Evolutionary conservation across 169 alveolate species (phyloP).

Genomic region (Eimeria zaria): DNA sequence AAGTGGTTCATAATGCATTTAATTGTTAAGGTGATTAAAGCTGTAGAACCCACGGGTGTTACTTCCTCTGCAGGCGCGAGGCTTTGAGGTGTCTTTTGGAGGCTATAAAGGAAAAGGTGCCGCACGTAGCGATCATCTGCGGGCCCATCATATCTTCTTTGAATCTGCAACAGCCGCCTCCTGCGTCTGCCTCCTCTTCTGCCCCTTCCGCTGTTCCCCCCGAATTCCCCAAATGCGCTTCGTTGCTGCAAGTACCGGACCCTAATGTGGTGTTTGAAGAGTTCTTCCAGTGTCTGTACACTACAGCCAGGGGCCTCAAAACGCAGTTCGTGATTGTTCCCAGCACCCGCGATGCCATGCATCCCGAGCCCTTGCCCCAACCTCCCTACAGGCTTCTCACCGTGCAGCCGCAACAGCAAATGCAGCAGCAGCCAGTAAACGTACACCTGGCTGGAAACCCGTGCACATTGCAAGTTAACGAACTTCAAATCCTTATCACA

Average conservation of each 20-base stretch:
- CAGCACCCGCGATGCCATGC: conserved; percentile 77
- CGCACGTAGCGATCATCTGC: conserved; percentile 69
- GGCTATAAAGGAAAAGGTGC: conserved; percentile 72
- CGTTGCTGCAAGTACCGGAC: conserved; percentile 57
- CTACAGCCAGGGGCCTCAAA: conserved; percentile 49
- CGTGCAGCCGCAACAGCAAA: conserved; percentile 68
- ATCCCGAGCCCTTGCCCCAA: conserved; percentile 82
- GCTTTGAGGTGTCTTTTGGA: conserved; percentile 50
- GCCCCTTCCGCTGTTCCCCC: conserved; percentile 23
- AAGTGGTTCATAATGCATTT: not conserved
- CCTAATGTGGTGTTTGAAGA: conserved; percentile 6
- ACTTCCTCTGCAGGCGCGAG: conserved; percentile 65
- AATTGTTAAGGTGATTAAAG: not conserved
- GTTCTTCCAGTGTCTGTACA: conserved; percentile 67
- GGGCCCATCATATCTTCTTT: conserved; percentile 79
- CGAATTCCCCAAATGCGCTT: conserved; percentile 53
- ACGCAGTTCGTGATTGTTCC: conserved; percentile 66
- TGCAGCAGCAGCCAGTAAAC: conserved; percentile 12
- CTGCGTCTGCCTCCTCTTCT: conserved; percentile 34
- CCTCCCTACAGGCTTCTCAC: conserved; percentile 52
- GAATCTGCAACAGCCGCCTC: conserved; percentile 66
- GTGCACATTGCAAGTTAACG: conserved; percentile 71
- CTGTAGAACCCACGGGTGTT: not conserved
- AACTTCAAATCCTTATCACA: conserved; percentile 61
- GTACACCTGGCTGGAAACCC: conserved; percentile 69